phyloP scores from a whole-genome alignment of 2,329 filamentous ascomycete genomes.

The Graphilbum sp. region DNA sequence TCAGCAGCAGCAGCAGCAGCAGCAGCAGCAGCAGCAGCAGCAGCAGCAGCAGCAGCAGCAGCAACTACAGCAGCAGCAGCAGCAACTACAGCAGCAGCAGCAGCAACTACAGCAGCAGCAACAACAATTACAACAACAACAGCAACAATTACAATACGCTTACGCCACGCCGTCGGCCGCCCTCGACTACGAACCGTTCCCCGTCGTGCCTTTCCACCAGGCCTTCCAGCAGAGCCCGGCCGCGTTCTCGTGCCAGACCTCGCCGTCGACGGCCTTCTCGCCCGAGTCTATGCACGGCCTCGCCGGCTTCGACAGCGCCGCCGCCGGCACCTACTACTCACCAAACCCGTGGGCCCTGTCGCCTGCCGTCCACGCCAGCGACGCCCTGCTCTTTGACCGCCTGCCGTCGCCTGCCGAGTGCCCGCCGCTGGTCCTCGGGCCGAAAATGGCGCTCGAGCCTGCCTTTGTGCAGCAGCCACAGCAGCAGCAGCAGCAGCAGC shows the following conservation, averaged over 20 bases:
- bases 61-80: conserved; percentile 18
- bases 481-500: conserved; percentile 3
- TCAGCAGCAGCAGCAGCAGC: conserved; percentile 11
- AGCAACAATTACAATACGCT: conserved; percentile 14
- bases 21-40: not conserved
- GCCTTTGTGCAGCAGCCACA: not conserved
- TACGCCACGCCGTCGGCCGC: not conserved
- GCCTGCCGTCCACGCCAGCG: conserved; percentile 6
- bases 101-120: not conserved
- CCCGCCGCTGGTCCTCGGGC: conserved; percentile 5
- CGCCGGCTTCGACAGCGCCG: conserved; percentile 10
- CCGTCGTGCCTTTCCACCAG: conserved; percentile 6
- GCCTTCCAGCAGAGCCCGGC: conserved; percentile 22
- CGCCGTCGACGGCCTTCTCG: conserved; percentile 37
- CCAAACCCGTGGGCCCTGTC: conserved; percentile 21
- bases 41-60: conserved; percentile 16
- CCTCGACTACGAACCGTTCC: conserved; percentile 18
- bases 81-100: conserved; percentile 10
- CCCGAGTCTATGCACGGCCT: conserved; percentile 24
- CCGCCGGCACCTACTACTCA: conserved; percentile 19
- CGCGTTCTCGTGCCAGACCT: conserved; percentile 40
- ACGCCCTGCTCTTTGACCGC: conserved; percentile 9
- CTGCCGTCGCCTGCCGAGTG: conserved; percentile 9
- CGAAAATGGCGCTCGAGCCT: not conserved
- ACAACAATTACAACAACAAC: conserved; percentile 12